Percentiles rank a stretch among this genome's conserved stretches.
Conservation (phyloP, 1,284 basidiomycete genomes). For the Agroathelia rolfsii region DNA sequence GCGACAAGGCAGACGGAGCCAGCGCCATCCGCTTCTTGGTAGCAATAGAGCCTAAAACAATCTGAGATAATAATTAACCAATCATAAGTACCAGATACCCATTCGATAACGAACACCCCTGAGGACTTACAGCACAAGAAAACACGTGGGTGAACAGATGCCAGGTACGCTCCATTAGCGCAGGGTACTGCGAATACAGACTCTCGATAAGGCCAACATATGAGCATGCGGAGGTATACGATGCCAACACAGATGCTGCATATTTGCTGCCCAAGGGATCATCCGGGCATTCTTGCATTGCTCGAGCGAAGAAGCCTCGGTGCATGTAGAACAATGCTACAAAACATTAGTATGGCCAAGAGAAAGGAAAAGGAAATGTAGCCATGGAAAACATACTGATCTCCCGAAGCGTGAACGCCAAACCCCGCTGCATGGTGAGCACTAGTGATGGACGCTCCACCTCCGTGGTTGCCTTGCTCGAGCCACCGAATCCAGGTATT, state of each 20-base stretch:
- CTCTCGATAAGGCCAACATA: slow-evolving; percentile 56
- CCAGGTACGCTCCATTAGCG: slow-evolving; percentile 60
- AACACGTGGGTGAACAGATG: slow-evolving; percentile 66
- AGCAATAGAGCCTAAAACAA: slow-evolving; percentile 59
- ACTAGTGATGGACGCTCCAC: slow-evolving; percentile 37
- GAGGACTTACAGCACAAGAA: slow-evolving; percentile 51
- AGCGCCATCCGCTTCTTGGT: slow-evolving; percentile 51
- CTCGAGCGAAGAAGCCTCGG: slow-evolving; percentile 61
- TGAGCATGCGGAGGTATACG: slow-evolving; percentile 56
- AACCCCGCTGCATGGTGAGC: slow-evolving; percentile 55
- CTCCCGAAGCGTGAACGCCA: slow-evolving; percentile 53
- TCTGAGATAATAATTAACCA: slow-evolving; percentile 27
- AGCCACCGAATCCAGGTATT: slow-evolving; percentile 52
- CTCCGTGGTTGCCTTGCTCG: slow-evolving; percentile 31
- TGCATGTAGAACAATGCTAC: slow-evolving; percentile 63
- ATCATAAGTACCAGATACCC: too few species aligned
- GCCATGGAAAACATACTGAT: slow-evolving; percentile 37
- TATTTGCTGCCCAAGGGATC: slow-evolving; percentile 64
- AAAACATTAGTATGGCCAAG: slow-evolving; percentile 8
- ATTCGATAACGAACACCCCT: slow-evolving; percentile 5
- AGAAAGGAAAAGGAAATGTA: slow-evolving; percentile 1
- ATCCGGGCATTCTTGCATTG: slow-evolving; percentile 46
- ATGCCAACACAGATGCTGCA: slow-evolving; percentile 56
- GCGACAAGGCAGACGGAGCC: slow-evolving; percentile 50
- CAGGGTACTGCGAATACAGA: slow-evolving; percentile 52